Conservation (phyloP, 2,329 filamentous ascomycete species). For the Penicillium sp. region DNA sequence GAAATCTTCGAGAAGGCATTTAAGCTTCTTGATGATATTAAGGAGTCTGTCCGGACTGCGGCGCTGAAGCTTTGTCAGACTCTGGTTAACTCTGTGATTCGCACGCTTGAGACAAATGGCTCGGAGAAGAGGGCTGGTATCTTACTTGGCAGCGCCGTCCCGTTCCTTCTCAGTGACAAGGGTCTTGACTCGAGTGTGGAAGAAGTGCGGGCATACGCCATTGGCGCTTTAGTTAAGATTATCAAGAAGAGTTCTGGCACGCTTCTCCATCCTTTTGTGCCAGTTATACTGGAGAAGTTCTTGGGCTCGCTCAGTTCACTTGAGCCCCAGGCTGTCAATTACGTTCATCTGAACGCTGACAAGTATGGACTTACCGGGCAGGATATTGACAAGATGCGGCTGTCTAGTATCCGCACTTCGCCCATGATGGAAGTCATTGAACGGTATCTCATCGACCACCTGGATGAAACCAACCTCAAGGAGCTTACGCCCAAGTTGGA, state of each 20-base stretch:
- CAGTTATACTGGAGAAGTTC: constrained; percentile 78
- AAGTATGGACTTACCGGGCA: constrained; percentile 85
- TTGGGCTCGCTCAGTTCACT: constrained; percentile 82
- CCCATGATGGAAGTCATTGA: constrained; percentile 93
- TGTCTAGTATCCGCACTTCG: constrained; percentile 79
- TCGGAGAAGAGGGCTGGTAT: constrained; percentile 67
- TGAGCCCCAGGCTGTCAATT: constrained; percentile 88
- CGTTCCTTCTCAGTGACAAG: constrained; percentile 86
- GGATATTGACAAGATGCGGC: constrained; percentile 84
- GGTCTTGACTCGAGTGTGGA: constrained; percentile 87
- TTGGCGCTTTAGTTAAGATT: constrained; percentile 82
- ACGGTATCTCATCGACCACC: constrained; percentile 75
- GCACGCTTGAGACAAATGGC: constrained; percentile 80
- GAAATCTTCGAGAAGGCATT: constrained; percentile 85
- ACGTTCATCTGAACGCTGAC: constrained; percentile 84
- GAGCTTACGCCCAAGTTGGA: constrained; percentile 74
- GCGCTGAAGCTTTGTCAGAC: constrained; percentile 82
- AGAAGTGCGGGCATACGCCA: constrained; percentile 83
- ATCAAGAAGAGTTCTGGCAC: constrained; percentile 83
- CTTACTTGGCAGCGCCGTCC: constrained; percentile 85
- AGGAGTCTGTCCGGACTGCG: constrained; percentile 80
- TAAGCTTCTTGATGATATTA: constrained; percentile 95
- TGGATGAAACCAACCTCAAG: constrained; percentile 78
- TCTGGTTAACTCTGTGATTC: constrained; percentile 81
- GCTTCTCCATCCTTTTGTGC: constrained; percentile 77